A percentile compares a stretch with the other conserved stretches of the same genome.
phyloP scores from a whole-genome alignment of 495 filamentous ascomycete genomes.

The Podospora pseudocomata region DNA sequence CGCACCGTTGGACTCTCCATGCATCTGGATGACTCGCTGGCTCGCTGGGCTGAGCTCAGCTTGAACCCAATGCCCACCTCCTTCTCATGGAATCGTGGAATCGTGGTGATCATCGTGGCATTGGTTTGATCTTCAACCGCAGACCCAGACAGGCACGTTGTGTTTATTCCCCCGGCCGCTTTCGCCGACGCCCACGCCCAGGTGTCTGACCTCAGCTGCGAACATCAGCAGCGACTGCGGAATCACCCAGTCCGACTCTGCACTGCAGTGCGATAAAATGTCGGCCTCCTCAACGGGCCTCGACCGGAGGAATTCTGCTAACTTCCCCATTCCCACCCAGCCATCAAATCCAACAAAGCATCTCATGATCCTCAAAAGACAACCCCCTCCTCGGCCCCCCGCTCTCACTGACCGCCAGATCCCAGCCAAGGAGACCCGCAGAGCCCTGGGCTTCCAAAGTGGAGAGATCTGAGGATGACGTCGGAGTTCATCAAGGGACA shows the following conservation, averaged over 20 bases:
- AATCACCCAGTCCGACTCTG: conserved; percentile 1
- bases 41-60: neutral
- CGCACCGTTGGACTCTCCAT: neutral
- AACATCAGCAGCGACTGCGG: neutral
- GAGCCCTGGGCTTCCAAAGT: neutral
- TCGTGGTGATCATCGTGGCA: neutral
- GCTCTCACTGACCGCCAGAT: conserved; percentile 4
- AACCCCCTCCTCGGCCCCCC: neutral
- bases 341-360: neutral
- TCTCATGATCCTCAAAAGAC: neutral
- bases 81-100: neutral
- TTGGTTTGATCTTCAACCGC: conserved; percentile 5
- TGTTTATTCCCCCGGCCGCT: neutral
- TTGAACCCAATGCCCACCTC: neutral
- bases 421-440: conserved; percentile 3
- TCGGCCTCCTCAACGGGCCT: neutral
- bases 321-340: neutral
- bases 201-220: neutral
- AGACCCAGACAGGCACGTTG: too few species aligned
- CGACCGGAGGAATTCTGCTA: neutral
- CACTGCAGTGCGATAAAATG: neutral
- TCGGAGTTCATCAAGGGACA: neutral
- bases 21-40: neutral
- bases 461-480: conserved; percentile 2
- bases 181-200: neutral